Evolutionary conservation across 495 filamentous ascomycete species (phyloP).

Genomic region (Delitschia confertaspora): DNA sequence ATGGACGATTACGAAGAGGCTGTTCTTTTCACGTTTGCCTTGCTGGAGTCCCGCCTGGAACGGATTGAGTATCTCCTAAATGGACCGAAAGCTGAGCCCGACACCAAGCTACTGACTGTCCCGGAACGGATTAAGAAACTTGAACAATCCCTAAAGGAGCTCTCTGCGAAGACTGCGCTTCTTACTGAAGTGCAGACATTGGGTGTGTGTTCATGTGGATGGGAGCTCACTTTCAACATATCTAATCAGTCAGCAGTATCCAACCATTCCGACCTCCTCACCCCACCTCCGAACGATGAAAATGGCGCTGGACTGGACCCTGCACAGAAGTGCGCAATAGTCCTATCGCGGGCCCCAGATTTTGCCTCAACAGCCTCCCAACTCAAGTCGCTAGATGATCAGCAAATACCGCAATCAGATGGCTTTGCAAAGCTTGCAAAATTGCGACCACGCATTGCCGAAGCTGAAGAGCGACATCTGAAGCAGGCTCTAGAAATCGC

Average conservation of each 20-base stretch:
- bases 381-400: conserved; percentile 69
- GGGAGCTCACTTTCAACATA: neutral
- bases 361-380: conserved; percentile 72
- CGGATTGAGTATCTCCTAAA: conserved; percentile 67
- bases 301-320: conserved; percentile 14
- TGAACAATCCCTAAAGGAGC: conserved; percentile 43
- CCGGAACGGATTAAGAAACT: conserved; percentile 49
- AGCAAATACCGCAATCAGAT: conserved; percentile 61
- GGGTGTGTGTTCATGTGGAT: conserved; percentile 18
- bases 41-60: conserved; percentile 66
- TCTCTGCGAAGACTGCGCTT: conserved; percentile 33
- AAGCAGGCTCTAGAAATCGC: conserved; percentile 64
- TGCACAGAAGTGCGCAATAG: conserved; percentile 50
- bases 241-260: conserved; percentile 38
- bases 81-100: conserved; percentile 38
- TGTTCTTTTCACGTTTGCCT: conserved; percentile 56
- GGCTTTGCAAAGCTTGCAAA: conserved; percentile 58
- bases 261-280: conserved; percentile 51
- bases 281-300: conserved; percentile 28
- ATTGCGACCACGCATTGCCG: conserved; percentile 62
- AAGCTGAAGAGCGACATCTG: conserved; percentile 54
- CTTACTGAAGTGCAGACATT: conserved; percentile 23
- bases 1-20: conserved; percentile 31
- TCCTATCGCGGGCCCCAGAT: conserved; percentile 63
- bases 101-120: conserved; percentile 18